Conservation (phyloP, 2,329 filamentous ascomycete species). For the Bipolaris sorokiniana region DNA sequence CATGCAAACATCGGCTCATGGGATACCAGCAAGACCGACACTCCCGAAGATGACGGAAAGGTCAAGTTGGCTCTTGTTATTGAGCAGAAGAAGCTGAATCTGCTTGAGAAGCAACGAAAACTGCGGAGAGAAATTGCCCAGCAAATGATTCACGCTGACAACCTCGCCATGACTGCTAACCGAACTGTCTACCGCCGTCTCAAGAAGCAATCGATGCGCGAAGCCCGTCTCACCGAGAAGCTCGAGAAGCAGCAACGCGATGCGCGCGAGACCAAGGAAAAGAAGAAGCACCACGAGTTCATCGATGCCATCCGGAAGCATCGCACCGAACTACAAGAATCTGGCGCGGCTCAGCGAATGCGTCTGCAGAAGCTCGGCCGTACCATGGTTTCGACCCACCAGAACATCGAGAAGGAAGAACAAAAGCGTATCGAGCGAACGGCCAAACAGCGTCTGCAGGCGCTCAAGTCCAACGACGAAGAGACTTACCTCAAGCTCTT, state of each 20-base stretch:
- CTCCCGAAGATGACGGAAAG: constrained; percentile 72
- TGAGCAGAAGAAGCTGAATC: constrained; percentile 87
- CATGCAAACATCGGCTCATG: constrained; percentile 86
- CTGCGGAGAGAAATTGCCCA: constrained; percentile 86
- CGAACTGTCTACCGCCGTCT: constrained; percentile 86
- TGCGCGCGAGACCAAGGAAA: constrained; percentile 92
- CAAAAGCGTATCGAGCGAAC: constrained; percentile 98
- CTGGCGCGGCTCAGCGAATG: constrained; percentile 69
- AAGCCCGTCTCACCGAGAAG: constrained; percentile 97
- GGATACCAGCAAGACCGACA: constrained; percentile 75
- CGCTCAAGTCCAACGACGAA: constrained; percentile 98
- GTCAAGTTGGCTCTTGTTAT: constrained; percentile 90
- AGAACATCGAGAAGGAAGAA: constrained; percentile 98
- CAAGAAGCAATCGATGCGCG: constrained; percentile 96
- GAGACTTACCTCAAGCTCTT: constrained; percentile 98
- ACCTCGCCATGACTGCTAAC: constrained; percentile 96
- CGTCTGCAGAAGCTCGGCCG: constrained; percentile 87
- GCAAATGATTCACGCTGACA: constrained; percentile 94
- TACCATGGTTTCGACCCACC: constrained; percentile 87
- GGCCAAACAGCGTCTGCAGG: constrained; percentile 98
- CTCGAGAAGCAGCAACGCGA: constrained; percentile 98
- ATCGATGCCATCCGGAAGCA: constrained; percentile 85
- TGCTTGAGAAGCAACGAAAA: constrained; percentile 87
- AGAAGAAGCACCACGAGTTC: constrained; percentile 96
- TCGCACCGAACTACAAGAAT: constrained; percentile 75